Base-by-base conservation (phyloP, 768 basidiomycete species). In the Naematelia encephala region DNA sequence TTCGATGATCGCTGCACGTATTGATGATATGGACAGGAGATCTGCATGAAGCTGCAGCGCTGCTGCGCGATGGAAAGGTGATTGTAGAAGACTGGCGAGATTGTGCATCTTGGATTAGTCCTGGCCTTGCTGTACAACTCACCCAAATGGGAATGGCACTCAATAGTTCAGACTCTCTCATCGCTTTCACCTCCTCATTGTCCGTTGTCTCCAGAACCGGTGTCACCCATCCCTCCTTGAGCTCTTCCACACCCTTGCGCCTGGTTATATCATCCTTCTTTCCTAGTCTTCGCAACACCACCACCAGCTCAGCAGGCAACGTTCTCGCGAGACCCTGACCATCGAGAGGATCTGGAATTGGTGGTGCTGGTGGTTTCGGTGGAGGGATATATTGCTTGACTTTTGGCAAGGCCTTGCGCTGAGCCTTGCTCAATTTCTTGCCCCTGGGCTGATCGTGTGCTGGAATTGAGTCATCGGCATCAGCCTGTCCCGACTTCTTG, bases 241-340 rank as follows among this genome's bases (percentile, higher is more conserved):
- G 77, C 59, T 94, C 93, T 70, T 96, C 92, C 62, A 97, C 78
- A 0, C 90, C 93, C 68, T 86, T 85, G 21, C 82, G 78, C 76
- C 89, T 88, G 1, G 94, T 97, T 26, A 90, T 82, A 25, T 83
- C 82, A 57, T 93, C 91, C 79, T 94, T 94, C 83, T 98, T 98
- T 25, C 84, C 85, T 52, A 98, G 80, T 62, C 84, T 83, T 50
- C 91, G 80, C 54, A 97, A 81, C 1, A 91, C 83, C 48, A 97
- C 84, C 5, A 92, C 81, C 21, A 98, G 80, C 25, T 91, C 90
- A 1, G 91, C 83, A 0, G 90, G 89, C 3, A 96, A 77, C 12
- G 79, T 78, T 67, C 84, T 84, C 2, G 84, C 87, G 3, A 94
- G 81, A 0, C 91, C 91, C 2, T 85, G 84, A 1, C 86, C 84